phyloP scores from a whole-genome alignment of 2,329 filamentous ascomycete genomes.

The Xylariales sp. region DNA sequence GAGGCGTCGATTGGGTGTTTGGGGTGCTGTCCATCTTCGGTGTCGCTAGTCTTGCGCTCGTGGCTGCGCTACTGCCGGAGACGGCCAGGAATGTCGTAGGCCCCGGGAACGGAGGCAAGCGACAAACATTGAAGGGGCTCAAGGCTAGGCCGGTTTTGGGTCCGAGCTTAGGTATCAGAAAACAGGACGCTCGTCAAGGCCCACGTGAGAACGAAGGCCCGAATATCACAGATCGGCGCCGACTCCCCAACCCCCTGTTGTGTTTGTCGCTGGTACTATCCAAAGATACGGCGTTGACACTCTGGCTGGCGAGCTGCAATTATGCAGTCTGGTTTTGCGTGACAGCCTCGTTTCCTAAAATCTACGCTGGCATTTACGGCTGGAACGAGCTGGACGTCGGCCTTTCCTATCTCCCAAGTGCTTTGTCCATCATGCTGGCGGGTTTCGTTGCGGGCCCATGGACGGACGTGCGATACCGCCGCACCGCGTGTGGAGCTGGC shows the following conservation, averaged over 20 bases:
- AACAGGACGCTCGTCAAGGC: no score
- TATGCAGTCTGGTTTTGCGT: slow-evolving; percentile 4
- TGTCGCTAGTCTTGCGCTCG: background rate
- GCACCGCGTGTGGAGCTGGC: slow-evolving; percentile 24
- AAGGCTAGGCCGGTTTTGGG: no score
- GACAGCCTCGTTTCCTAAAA: slow-evolving; percentile 3
- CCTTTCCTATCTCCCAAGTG: slow-evolving; percentile 5
- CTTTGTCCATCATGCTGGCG: slow-evolving; percentile 1
- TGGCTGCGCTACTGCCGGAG: slow-evolving; percentile 12
- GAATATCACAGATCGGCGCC: no score
- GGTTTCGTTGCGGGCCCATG: slow-evolving; percentile 2
- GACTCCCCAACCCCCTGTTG: slow-evolving; percentile 9
- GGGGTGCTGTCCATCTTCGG: slow-evolving; percentile 11
- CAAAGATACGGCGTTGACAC: slow-evolving; percentile 11
- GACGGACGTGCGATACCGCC: slow-evolving; percentile 4
- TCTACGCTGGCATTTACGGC: slow-evolving; percentile 6
- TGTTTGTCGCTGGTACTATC: slow-evolving; percentile 13
- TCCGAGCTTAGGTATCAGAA: no score
- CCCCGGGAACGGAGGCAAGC: slow-evolving; percentile 8
- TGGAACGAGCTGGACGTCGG: slow-evolving; percentile 4
- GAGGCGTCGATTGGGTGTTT: slow-evolving; percentile 10
- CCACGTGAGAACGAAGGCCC: no score
- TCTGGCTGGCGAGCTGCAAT: background rate
- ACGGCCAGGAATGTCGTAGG: slow-evolving; percentile 11
- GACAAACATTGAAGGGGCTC: background rate